Conservation (phyloP, 192 early-diverging fungal genomes). For the Backusella macrospora region DNA sequence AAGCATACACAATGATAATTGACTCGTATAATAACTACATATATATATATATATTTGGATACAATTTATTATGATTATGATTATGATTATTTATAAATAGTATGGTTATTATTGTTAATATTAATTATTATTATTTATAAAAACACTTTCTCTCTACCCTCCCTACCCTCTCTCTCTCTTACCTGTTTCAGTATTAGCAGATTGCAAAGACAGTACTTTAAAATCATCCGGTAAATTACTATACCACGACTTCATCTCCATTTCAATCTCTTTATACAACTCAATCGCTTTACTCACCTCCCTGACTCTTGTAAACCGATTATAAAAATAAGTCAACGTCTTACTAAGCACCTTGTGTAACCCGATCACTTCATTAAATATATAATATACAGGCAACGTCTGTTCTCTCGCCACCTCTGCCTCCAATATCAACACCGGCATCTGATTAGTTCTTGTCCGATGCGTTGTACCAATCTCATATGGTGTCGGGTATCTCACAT, state of each 20-base stretch:
- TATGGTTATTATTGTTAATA: too few species aligned
- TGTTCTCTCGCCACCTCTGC: background rate
- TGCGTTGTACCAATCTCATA: constrained; percentile 27
- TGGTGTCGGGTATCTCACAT: constrained; percentile 33
- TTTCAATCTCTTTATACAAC: constrained; percentile 8
- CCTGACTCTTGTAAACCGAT: constrained; percentile 24
- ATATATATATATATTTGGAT: too few species aligned
- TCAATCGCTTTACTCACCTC: background rate
- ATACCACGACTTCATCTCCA: background rate
- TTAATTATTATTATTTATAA: background rate
- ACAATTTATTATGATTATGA: too few species aligned
- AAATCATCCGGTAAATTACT: background rate
- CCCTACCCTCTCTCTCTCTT: too few species aligned
- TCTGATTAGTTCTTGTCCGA: background rate
- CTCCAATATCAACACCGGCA: constrained; percentile 6
- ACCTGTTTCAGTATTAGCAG: background rate
- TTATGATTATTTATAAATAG: too few species aligned
- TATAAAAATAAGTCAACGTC: constrained; percentile 30
- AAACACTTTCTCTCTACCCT: too few species aligned
- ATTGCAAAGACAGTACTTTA: background rate
- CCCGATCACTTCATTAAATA: constrained; percentile 25
- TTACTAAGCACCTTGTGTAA: constrained; percentile 35
- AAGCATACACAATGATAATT: constrained; percentile 31
- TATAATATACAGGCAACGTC: constrained; percentile 7
- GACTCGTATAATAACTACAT: constrained; percentile 19